These are phyloP conservation scores for Zostera marina DNA, from an alignment of 116 monocot species.

Conservation along the genomic window DNA sequence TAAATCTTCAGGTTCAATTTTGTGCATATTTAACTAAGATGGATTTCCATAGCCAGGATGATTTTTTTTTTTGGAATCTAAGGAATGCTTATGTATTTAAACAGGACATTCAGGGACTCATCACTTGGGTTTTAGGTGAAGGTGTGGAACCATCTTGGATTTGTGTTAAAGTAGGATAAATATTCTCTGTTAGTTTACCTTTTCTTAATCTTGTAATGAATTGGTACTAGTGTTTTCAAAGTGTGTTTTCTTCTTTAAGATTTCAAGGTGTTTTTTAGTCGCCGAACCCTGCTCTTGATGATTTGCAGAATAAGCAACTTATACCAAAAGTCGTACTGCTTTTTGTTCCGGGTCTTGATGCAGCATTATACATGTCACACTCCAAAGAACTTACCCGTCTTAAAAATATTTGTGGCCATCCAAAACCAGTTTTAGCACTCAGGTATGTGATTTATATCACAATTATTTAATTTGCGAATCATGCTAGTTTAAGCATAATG, in stretches of 20 bases:
- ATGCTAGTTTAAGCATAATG: too few relatives aligned
- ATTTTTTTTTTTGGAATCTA: not conserved
- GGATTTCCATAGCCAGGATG: not conserved
- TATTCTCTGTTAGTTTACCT: not conserved
- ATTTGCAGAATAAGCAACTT: constrained; percentile 80
- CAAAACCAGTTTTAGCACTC: constrained; percentile 74
- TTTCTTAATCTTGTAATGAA: too few relatives aligned
- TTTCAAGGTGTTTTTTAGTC: not conserved
- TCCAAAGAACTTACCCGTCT: constrained; percentile 31
- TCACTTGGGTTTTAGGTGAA: constrained; percentile 84
- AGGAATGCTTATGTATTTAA: constrained; percentile 7
- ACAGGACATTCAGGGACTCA: constrained; percentile 84
- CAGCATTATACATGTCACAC: constrained; percentile 69
- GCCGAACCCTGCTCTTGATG: not conserved
- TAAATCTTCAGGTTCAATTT: constrained; percentile 6
- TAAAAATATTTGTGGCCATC: constrained; percentile 49
- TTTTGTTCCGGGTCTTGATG: constrained; percentile 87
- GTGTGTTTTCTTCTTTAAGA: too few relatives aligned
- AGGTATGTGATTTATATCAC: constrained; percentile 30
- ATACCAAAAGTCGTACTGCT: constrained; percentile 83
- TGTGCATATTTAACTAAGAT: not conserved
- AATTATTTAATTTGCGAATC: too few relatives aligned
- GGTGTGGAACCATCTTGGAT: constrained; percentile 82
- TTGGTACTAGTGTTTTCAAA: too few relatives aligned
- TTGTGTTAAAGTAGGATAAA: constrained; percentile 52